Evolutionary conservation across 1,139 yeast species (phyloP).

Genomic region (Yamadazyma triangularis): DNA sequence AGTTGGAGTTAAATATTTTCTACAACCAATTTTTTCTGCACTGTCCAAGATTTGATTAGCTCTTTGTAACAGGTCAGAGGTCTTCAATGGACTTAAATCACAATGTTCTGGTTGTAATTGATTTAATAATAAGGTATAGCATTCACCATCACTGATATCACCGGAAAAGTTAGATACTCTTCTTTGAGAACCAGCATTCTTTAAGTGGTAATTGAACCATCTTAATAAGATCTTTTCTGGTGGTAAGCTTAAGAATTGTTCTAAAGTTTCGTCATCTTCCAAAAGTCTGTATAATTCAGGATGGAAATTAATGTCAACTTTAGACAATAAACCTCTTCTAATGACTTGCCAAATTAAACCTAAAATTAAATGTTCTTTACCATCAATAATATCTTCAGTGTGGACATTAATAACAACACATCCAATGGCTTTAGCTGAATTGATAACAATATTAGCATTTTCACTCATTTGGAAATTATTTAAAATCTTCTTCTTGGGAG

Average conservation of each 20-base stretch:
- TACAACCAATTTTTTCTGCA: slow-evolving; percentile 88
- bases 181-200: slow-evolving; percentile 89
- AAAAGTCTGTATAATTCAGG: slow-evolving; percentile 93
- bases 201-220: slow-evolving; percentile 96
- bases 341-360: slow-evolving; percentile 99
- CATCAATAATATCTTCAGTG: slow-evolving; percentile 95
- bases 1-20: slow-evolving; percentile 92
- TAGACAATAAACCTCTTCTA: slow-evolving; percentile 88
- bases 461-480: slow-evolving; percentile 95
- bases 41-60: slow-evolving; percentile 82
- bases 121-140: slow-evolving; percentile 81
- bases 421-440: slow-evolving; percentile 98
- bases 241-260: slow-evolving; percentile 91
- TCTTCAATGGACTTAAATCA: slow-evolving; percentile 76
- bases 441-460: slow-evolving; percentile 94
- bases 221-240: slow-evolving; percentile 96
- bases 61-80: slow-evolving; percentile 64
- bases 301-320: slow-evolving; percentile 92
- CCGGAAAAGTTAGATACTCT: slow-evolving; percentile 79
- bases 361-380: slow-evolving; percentile 90
- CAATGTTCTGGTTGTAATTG: slow-evolving; percentile 86
- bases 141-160: slow-evolving; percentile 93
- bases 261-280: slow-evolving; percentile 96
- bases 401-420: slow-evolving; percentile 97
- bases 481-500: slow-evolving; percentile 65